Evolutionary conservation across 1,139 yeast genomes (phyloP).

Genomic region (Yamadazyma mexicana): DNA sequence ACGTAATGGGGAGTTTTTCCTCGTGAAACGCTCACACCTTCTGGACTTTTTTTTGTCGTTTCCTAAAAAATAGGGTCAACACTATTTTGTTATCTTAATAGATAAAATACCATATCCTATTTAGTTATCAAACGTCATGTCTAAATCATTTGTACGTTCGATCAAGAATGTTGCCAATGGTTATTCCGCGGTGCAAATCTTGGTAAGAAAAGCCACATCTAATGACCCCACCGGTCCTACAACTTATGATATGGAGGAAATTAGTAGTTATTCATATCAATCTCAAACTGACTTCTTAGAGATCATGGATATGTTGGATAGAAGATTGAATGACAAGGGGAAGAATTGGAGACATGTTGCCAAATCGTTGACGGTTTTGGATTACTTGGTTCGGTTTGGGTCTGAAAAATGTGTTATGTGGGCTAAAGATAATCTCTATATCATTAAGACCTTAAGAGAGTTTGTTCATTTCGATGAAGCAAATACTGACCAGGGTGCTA

Average conservation of each 20-base stretch:
- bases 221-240: slow-evolving; percentile 88
- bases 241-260: slow-evolving; percentile 79
- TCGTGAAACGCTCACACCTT: no score
- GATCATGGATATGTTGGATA: slow-evolving; percentile 93
- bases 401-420: slow-evolving; percentile 90
- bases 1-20: no score
- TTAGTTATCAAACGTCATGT: slow-evolving; percentile 39
- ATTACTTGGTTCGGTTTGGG: slow-evolving; percentile 84
- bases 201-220: slow-evolving; percentile 91
- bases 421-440: slow-evolving; percentile 89
- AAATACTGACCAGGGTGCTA: slow-evolving; percentile 86
- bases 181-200: slow-evolving; percentile 80
- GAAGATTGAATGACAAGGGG: slow-evolving; percentile 93
- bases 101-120: background rate
- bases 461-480: slow-evolving; percentile 81
- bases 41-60: no score
- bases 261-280: slow-evolving; percentile 73
- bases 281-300: slow-evolving; percentile 77
- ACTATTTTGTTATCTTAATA: background rate
- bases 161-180: slow-evolving; percentile 94
- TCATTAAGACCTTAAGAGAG: slow-evolving; percentile 88
- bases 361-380: slow-evolving; percentile 84
- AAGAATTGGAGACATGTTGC: slow-evolving; percentile 98
- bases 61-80: slow-evolving; percentile 10
- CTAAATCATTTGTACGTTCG: slow-evolving; percentile 78